Percentiles rank a stretch among this genome's conserved stretches.
phyloP scores from a whole-genome alignment of 768 basidiomycete species.

The Podaxis pistillaris region DNA sequence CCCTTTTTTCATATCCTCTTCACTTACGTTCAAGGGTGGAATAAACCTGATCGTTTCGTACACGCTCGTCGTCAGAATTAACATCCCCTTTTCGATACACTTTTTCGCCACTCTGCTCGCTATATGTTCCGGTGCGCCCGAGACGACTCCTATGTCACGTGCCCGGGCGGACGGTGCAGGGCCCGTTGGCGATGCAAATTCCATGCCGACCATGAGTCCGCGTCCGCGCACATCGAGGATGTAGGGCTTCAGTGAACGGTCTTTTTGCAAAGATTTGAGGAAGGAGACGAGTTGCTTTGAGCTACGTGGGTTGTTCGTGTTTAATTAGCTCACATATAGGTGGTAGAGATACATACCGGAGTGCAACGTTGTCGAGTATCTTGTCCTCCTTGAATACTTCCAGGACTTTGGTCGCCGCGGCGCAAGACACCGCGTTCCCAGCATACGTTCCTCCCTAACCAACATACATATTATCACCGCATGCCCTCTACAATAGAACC shows the following conservation, averaged over 20 bases:
- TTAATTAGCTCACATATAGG: not conserved
- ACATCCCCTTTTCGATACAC: constrained; percentile 83
- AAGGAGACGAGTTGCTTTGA: constrained; percentile 69
- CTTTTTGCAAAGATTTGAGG: constrained; percentile 55
- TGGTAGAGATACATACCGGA: constrained; percentile 42
- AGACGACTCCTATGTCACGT: constrained; percentile 42
- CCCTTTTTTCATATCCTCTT: constrained; percentile 73
- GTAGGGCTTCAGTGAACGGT: constrained; percentile 47
- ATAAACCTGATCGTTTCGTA: constrained; percentile 93
- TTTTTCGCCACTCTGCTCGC: constrained; percentile 70
- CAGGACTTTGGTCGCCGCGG: constrained; percentile 81
- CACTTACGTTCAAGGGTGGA: constrained; percentile 80
- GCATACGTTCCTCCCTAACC: constrained; percentile 68
- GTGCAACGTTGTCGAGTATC: constrained; percentile 77
- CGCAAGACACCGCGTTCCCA: constrained; percentile 90
- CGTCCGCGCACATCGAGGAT: constrained; percentile 87
- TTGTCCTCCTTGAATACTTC: constrained; percentile 79
- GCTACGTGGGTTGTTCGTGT: constrained; percentile 28
- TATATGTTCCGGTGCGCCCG: constrained; percentile 41
- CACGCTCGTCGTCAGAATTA: constrained; percentile 86
- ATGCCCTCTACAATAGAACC: not conserved
- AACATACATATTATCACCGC: constrained; percentile 9
- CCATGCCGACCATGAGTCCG: constrained; percentile 88
- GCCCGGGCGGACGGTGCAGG: constrained; percentile 23
- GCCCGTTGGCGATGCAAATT: constrained; percentile 66